phyloP scores from a whole-genome alignment of 2,329 filamentous ascomycete species.

The Chaetothyriales sp. region DNA sequence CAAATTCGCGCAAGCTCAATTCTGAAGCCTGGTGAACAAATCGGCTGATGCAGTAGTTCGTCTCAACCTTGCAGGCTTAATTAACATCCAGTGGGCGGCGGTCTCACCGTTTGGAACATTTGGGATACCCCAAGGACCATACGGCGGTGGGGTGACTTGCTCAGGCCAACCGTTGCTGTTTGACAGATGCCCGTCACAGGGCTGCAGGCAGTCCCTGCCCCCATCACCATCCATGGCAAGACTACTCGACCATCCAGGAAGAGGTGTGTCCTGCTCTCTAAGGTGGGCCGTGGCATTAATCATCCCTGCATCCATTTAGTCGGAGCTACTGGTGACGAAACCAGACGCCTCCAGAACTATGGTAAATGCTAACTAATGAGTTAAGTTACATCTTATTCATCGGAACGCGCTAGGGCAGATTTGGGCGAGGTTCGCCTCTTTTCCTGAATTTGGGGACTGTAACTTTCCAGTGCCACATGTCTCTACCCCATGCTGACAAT shows the following conservation, averaged over 20 bases:
- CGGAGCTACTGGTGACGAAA: not conserved
- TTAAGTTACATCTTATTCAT: not conserved
- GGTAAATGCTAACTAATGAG: not conserved
- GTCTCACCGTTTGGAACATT: not conserved
- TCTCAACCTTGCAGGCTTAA: too few relatives aligned
- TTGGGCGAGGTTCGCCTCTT: not conserved
- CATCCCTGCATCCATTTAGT: not conserved
- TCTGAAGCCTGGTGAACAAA: not conserved
- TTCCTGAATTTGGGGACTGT: not conserved
- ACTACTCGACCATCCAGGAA: not conserved
- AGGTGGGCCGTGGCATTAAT: not conserved
- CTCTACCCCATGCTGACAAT: not conserved
- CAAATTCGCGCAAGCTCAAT: not conserved
- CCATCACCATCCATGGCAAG: not conserved
- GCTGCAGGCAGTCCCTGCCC: not conserved
- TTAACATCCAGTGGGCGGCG: too few relatives aligned
- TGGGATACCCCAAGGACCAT: not conserved
- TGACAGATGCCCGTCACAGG: not conserved
- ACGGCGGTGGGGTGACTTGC: too few relatives aligned
- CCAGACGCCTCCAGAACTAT: not conserved
- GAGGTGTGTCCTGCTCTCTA: not conserved
- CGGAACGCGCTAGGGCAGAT: not conserved
- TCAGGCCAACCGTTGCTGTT: not conserved
- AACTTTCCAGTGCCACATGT: not conserved
- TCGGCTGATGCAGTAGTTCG: not conserved